phyloP scores from a whole-genome alignment of 106 monocot species.

The Dioscorea alata region DNA sequence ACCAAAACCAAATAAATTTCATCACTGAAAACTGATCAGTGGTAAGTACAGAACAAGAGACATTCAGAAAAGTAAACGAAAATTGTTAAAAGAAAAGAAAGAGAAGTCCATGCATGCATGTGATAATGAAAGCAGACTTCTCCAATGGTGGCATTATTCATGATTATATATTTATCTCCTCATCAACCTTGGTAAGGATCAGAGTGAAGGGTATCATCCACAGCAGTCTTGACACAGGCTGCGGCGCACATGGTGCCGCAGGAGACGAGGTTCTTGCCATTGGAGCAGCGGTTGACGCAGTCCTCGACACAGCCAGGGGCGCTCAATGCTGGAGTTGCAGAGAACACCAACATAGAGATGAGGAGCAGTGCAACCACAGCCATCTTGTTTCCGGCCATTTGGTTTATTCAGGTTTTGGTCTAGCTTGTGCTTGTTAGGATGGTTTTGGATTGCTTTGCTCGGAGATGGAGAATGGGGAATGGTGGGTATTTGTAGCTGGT shows the following conservation, averaged over 20 bases:
- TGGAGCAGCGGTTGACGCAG: conserved; percentile 24
- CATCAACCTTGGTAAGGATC: neutral
- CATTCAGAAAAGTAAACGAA: too few species aligned
- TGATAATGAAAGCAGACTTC: too few species aligned
- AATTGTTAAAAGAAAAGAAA: too few species aligned
- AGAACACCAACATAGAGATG: conserved; percentile 6
- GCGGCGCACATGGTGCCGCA: conserved; percentile 22
- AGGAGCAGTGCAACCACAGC: conserved; percentile 9
- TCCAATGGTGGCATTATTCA: neutral
- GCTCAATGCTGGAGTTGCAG: conserved; percentile 1
- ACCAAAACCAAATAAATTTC: too few species aligned
- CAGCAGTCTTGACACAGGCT: conserved; percentile 4
- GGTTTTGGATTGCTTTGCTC: too few species aligned
- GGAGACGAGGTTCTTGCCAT: conserved; percentile 20
- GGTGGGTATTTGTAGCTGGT: too few species aligned
- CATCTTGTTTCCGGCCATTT: conserved; percentile 6
- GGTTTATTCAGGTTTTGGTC: too few species aligned
- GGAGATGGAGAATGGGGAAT: too few species aligned
- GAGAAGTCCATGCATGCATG: too few species aligned
- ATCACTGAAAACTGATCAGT: too few species aligned
- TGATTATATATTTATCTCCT: neutral
- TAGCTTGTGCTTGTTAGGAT: too few species aligned
- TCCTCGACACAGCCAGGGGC: conserved; percentile 13
- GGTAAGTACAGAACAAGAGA: too few species aligned
- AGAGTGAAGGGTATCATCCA: neutral